These are phyloP conservation scores for Eustoma russellianum DNA, from an alignment of 257 asterid species.

Conservation along the genomic window DNA sequence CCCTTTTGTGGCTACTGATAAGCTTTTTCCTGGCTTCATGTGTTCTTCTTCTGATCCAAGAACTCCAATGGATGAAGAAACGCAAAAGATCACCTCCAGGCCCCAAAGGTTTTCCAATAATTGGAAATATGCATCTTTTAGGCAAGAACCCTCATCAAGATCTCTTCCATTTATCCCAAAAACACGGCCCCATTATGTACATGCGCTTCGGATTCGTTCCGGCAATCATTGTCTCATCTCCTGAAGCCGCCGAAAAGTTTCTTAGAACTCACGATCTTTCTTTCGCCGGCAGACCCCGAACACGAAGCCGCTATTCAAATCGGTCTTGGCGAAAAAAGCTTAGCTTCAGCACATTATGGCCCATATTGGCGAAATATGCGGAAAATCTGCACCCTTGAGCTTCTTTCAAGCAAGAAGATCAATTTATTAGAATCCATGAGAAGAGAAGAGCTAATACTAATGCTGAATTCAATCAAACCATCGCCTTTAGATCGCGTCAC, in stretches of 20 bases:
- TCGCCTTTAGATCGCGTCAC: not conserved
- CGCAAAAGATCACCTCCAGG: conserved; percentile 1
- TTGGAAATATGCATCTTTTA: not conserved
- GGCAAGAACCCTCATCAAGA: conserved; percentile 1
- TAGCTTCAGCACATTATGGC: conserved; percentile 6
- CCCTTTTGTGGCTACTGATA: not conserved
- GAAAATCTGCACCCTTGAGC: conserved; percentile 6
- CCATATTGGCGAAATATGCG: conserved; percentile 12
- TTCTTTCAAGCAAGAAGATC: conserved; percentile 6
- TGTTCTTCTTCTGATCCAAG: not conserved
- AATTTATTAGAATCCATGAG: conserved; percentile 13
- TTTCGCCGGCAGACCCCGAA: conserved; percentile 13
- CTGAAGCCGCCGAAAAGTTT: conserved; percentile 1
- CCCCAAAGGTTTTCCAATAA: not conserved
- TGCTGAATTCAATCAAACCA: conserved; percentile 7
- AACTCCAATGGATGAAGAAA: not conserved
- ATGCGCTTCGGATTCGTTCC: not conserved
- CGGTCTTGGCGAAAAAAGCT: conserved; percentile 1
- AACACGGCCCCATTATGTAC: not conserved
- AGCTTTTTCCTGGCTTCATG: not conserved
- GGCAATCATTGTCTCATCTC: not conserved
- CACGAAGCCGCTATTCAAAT: conserved; percentile 8
- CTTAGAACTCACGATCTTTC: conserved; percentile 12
- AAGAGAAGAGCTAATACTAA: conserved; percentile 6
- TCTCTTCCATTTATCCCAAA: not conserved